Conservation (phyloP, 140 eudicot species). For the Flaveria floridana region DNA sequence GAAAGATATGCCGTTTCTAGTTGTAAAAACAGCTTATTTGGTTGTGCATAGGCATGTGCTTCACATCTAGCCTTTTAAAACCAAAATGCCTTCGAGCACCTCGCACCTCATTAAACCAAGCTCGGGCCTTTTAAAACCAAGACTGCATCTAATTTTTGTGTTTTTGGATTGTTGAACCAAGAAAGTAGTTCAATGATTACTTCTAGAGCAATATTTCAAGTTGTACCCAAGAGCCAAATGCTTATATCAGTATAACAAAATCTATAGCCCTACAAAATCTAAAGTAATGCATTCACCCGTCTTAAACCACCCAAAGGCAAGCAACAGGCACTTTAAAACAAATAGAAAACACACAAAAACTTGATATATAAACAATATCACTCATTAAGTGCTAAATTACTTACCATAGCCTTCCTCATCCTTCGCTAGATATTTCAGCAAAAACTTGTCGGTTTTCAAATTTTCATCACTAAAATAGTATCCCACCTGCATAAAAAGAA, state of each 20-base stretch:
- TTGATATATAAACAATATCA: not conserved
- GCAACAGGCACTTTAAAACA: not conserved
- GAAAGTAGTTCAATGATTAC: not conserved
- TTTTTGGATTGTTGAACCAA: not conserved
- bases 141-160: slow-evolving; percentile 1
- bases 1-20: too few species aligned
- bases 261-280: not conserved
- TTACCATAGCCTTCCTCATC: slow-evolving; percentile 77
- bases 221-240: slow-evolving; percentile 4
- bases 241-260: not conserved
- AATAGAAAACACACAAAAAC: not conserved
- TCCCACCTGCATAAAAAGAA: slow-evolving; percentile 63
- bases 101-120: too few species aligned
- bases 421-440: slow-evolving; percentile 67
- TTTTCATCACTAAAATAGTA: slow-evolving; percentile 94
- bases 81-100: too few species aligned
- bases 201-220: not conserved
- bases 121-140: not conserved
- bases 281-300: slow-evolving; percentile 9
- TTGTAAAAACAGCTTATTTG: too few species aligned
- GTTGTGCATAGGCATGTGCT: too few species aligned
- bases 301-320: not conserved
- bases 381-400: slow-evolving; percentile 21
- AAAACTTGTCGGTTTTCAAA: slow-evolving; percentile 68
- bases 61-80: too few species aligned